phyloP scores from a whole-genome alignment of 1,139 yeast species.

The Pichia kudriavzevii region DNA sequence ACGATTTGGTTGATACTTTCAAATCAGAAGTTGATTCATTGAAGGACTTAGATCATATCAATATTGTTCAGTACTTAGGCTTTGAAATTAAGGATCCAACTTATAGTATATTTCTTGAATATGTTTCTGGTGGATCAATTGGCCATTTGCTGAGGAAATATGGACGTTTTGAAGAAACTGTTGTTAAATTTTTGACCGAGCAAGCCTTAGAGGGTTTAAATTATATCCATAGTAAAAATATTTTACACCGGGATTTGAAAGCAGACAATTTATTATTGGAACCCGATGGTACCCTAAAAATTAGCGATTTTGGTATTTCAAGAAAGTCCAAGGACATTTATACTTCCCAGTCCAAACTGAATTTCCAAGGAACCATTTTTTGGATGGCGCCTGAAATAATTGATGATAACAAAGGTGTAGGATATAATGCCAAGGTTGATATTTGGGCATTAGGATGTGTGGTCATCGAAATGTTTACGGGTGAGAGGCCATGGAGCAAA shows the following conservation, averaged over 20 bases:
- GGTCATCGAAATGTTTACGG: slow-evolving; percentile 89
- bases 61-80: slow-evolving; percentile 92
- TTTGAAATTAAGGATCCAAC: slow-evolving; percentile 72
- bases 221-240: slow-evolving; percentile 80
- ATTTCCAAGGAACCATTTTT: slow-evolving; percentile 90
- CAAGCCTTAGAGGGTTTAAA: slow-evolving; percentile 82
- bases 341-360: slow-evolving; percentile 88
- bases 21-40: slow-evolving; percentile 89
- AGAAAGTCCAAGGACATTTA: slow-evolving; percentile 82
- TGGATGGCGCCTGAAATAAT: slow-evolving; percentile 99
- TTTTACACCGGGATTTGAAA: slow-evolving; percentile 89
- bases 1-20: slow-evolving; percentile 66
- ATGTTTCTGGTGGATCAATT: slow-evolving; percentile 97
- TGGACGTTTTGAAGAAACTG: slow-evolving; percentile 76
- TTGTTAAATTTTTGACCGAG: slow-evolving; percentile 64
- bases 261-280: slow-evolving; percentile 90
- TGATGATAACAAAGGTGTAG: slow-evolving; percentile 62
- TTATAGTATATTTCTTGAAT: slow-evolving; percentile 83
- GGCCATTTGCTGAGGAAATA: slow-evolving; percentile 77
- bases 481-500: slow-evolving; percentile 77
- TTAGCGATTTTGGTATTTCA: slow-evolving; percentile 95
- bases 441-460: slow-evolving; percentile 95
- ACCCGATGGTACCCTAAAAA: slow-evolving; percentile 89
- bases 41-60: slow-evolving; percentile 88
- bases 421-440: slow-evolving; percentile 88